These are phyloP conservation scores for Entomortierella beljakovae DNA, from an alignment of 192 early-diverging fungal species.

Conservation along the genomic window DNA sequence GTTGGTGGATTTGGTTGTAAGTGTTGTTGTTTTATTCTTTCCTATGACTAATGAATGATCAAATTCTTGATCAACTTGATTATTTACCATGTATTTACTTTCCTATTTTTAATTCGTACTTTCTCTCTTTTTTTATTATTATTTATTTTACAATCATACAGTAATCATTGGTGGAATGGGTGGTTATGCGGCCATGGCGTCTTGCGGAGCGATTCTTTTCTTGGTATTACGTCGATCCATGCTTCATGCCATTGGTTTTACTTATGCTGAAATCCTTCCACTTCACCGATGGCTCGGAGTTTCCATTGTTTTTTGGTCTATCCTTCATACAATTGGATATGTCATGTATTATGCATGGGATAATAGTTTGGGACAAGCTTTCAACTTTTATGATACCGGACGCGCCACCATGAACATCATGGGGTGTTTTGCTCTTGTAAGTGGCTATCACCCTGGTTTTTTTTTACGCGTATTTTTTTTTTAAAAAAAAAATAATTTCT, in stretches of 20 bases:
- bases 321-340: constrained; percentile 41
- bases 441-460: constrained; percentile 1
- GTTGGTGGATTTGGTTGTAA: constrained; percentile 28
- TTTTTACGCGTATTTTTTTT: not conserved
- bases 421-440: constrained; percentile 39
- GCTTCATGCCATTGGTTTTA: constrained; percentile 49
- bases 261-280: constrained; percentile 41
- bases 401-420: constrained; percentile 44
- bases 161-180: constrained; percentile 26
- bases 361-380: not conserved
- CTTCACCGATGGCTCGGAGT: constrained; percentile 54
- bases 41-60: not conserved
- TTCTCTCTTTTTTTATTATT: not conserved
- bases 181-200: constrained; percentile 25
- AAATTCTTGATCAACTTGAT: not conserved
- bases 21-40: not conserved
- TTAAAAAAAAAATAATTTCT: not conserved
- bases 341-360: constrained; percentile 27
- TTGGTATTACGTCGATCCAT: constrained; percentile 43
- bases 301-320: constrained; percentile 37
- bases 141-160: not conserved
- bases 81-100: too few relatives aligned
- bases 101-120: not conserved
- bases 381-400: constrained; percentile 41
- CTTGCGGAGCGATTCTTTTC: constrained; percentile 33